Percentiles rank a stretch among this genome's conserved stretches.
Conservation (phyloP, 2,329 filamentous ascomycete genomes). For the Tolypocladium amazonense region DNA sequence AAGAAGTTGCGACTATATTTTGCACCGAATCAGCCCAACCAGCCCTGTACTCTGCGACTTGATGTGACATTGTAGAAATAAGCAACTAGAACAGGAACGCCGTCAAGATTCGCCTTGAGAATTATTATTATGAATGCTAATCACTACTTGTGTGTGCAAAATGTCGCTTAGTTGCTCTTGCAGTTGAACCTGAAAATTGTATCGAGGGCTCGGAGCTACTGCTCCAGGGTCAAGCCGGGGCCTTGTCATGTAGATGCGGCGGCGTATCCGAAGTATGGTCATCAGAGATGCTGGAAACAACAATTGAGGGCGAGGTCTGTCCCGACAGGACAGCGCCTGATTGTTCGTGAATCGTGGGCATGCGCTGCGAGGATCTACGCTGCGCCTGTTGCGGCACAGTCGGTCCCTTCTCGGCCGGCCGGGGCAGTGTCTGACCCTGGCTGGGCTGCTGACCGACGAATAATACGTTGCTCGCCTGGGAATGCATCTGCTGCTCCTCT, state of each 20-base stretch:
- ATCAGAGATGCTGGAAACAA: neutral
- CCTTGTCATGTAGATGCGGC: neutral
- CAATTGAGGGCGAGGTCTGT: neutral
- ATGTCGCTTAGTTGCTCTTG: neutral
- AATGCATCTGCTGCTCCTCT: neutral
- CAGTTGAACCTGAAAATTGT: neutral
- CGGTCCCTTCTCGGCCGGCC: neutral
- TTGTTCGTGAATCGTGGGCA: neutral
- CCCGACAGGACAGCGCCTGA: neutral
- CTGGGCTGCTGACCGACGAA: neutral
- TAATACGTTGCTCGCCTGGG: neutral
- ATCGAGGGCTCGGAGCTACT: neutral
- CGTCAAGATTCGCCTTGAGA: neutral
- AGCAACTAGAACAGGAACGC: neutral
- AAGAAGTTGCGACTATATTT: neutral
- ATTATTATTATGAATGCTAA: neutral
- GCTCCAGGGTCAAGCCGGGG: neutral
- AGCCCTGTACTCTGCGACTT: neutral
- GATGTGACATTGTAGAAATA: neutral
- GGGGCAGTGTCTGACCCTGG: neutral
- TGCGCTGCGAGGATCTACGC: neutral
- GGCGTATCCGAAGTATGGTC: neutral
- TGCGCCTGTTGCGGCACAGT: neutral
- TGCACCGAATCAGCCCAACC: neutral
- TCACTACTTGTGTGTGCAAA: neutral